Percentiles rank a stretch among this genome's conserved stretches.
Conservation (phyloP, 495 filamentous ascomycete genomes). For the Podospora sp. region DNA sequence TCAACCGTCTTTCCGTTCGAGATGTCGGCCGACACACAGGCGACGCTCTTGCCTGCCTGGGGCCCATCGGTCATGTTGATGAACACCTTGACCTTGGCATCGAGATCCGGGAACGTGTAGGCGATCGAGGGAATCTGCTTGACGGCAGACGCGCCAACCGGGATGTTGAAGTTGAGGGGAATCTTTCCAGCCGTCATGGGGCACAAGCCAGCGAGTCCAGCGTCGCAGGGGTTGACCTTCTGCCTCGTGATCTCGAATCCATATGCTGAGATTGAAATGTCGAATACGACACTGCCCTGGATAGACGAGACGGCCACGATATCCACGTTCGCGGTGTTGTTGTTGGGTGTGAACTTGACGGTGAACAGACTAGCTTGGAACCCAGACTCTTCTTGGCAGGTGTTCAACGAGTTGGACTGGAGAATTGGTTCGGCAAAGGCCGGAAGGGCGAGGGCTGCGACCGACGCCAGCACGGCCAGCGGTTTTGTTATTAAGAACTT, state of each 20-base stretch:
- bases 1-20: slow-evolving; percentile 95
- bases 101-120: slow-evolving; percentile 89
- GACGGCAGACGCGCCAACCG: slow-evolving; percentile 57
- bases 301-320: slow-evolving; percentile 85
- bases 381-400: slow-evolving; percentile 76
- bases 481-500: slow-evolving; percentile 6
- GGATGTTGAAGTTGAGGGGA: slow-evolving; percentile 62
- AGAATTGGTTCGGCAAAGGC: slow-evolving; percentile 37
- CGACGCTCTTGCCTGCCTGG: slow-evolving; percentile 59
- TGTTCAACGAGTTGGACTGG: slow-evolving; percentile 73
- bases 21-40: slow-evolving; percentile 85
- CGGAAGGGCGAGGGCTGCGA: slow-evolving; percentile 5
- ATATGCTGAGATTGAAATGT: slow-evolving; percentile 33
- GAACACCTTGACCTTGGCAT: slow-evolving; percentile 79
- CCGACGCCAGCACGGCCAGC: slow-evolving; percentile 1
- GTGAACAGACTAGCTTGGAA: slow-evolving; percentile 85
- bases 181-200: slow-evolving; percentile 90
- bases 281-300: slow-evolving; percentile 79
- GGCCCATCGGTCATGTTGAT: slow-evolving; percentile 66
- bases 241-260: slow-evolving; percentile 70
- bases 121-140: slow-evolving; percentile 77
- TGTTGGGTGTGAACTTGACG: slow-evolving; percentile 75
- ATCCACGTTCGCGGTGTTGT: slow-evolving; percentile 70
- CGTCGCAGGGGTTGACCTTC: slow-evolving; percentile 74
- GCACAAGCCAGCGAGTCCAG: slow-evolving; percentile 75